Conservation (phyloP, 2,329 filamentous ascomycete species). For the Calonectria naviculata region DNA sequence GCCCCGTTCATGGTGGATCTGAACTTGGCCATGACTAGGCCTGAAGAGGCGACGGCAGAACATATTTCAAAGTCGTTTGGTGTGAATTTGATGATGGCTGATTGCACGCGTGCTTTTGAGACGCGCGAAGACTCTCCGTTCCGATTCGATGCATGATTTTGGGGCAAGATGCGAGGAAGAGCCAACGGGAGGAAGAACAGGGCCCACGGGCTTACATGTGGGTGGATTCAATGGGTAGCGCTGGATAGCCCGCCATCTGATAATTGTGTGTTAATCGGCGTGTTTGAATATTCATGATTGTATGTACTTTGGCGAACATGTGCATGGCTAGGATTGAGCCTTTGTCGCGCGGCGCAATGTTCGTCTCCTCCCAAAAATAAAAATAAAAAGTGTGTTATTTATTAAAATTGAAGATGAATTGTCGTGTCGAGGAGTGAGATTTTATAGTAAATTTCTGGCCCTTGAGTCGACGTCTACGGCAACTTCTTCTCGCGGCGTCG, state of each 20-base stretch:
- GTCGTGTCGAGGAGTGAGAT: too few species aligned
- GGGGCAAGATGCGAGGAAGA: too few species aligned
- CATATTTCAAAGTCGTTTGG: constrained; percentile 47
- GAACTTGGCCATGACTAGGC: constrained; percentile 47
- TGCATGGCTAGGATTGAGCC: not conserved
- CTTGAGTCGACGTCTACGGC: too few species aligned
- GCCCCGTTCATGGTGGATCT: constrained; percentile 52
- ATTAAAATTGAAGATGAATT: too few species aligned
- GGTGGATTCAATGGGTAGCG: too few species aligned
- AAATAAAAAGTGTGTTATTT: not conserved
- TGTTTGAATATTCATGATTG: not conserved
- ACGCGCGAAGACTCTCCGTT: not conserved
- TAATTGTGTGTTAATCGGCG: not conserved
- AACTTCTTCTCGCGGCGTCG: too few species aligned
- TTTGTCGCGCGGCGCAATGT: not conserved
- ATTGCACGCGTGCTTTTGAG: constrained; percentile 38
- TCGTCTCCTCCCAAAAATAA: not conserved
- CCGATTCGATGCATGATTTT: not conserved
- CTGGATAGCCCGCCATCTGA: too few species aligned
- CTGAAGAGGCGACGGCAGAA: constrained; percentile 46
- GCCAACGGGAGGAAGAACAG: not conserved
- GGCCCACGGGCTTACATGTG: not conserved
- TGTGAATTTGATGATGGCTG: constrained; percentile 46
- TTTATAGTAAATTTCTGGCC: too few species aligned
- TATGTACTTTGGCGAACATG: not conserved